Percentiles rank a stretch among this genome's conserved stretches.
Evolutionary conservation across 345 rosid species (phyloP).

Genomic region (Melaleuca quinquenervia): DNA sequence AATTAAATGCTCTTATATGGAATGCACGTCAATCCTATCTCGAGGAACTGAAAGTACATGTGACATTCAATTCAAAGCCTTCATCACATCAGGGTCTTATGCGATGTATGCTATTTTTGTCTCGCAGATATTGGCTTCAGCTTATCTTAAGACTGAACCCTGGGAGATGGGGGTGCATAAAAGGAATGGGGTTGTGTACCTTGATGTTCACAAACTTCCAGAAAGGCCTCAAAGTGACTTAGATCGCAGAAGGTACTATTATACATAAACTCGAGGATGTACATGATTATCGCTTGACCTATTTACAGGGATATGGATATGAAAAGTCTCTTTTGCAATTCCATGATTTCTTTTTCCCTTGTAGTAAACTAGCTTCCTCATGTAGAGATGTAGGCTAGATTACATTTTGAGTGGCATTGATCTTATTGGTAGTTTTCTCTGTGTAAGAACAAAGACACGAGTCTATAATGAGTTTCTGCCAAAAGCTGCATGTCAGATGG

Average conservation of each 20-base stretch:
- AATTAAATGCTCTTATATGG: background rate
- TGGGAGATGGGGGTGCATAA: slow-evolving; percentile 99
- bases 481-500: background rate
- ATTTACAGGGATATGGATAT: background rate
- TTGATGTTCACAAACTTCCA: slow-evolving; percentile 90
- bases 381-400: background rate
- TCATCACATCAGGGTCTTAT: background rate
- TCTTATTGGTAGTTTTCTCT: background rate
- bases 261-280: background rate
- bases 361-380: background rate
- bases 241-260: slow-evolving; percentile 71
- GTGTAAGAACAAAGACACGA: background rate
- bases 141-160: slow-evolving; percentile 72
- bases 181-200: slow-evolving; percentile 88
- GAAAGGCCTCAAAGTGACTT: slow-evolving; percentile 76
- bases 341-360: background rate
- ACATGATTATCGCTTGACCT: background rate
- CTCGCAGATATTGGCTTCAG: slow-evolving; percentile 72
- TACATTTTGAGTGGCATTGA: background rate
- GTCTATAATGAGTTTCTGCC: background rate
- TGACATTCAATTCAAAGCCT: background rate
- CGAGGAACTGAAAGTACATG: background rate
- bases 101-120: background rate
- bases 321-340: background rate
- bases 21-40: background rate